These are phyloP conservation scores for Penstemon barbatus DNA, from an alignment of 257 asterid genomes.

Conservation along the genomic window DNA sequence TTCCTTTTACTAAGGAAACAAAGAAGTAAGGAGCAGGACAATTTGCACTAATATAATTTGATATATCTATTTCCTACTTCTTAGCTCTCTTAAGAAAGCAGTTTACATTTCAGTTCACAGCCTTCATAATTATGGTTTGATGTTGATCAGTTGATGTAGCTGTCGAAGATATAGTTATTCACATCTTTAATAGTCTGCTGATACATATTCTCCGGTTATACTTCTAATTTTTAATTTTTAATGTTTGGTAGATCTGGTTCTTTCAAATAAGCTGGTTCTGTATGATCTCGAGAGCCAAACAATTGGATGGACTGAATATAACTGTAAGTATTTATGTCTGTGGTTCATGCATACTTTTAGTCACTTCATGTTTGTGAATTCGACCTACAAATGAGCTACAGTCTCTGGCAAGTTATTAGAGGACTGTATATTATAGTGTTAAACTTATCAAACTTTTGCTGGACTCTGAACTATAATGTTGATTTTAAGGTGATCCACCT, in stretches of 20 bases:
- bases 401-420: neutral
- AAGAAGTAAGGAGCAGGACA: constrained; percentile 4
- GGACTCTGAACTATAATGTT: constrained; percentile 17
- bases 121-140: constrained; percentile 18
- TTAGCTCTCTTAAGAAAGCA: neutral
- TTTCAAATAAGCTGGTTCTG: constrained; percentile 86
- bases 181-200: constrained; percentile 14
- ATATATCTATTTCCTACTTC: constrained; percentile 3
- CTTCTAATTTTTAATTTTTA: constrained; percentile 15
- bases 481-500: neutral
- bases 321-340: constrained; percentile 64
- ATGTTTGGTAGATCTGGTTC: constrained; percentile 81
- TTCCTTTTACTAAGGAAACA: constrained; percentile 5
- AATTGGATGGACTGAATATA: constrained; percentile 98
- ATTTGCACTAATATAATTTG: neutral
- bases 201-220: constrained; percentile 6
- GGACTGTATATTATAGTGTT: neutral
- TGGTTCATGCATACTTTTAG: neutral
- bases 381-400: neutral
- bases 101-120: neutral
- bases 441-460: constrained; percentile 14
- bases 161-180: constrained; percentile 9
- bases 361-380: constrained; percentile 16
- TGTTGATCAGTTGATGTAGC: constrained; percentile 2
- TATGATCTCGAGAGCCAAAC: constrained; percentile 93